phyloP scores from a whole-genome alignment of 148 eudicot species.

The Talinum fruticosum region DNA sequence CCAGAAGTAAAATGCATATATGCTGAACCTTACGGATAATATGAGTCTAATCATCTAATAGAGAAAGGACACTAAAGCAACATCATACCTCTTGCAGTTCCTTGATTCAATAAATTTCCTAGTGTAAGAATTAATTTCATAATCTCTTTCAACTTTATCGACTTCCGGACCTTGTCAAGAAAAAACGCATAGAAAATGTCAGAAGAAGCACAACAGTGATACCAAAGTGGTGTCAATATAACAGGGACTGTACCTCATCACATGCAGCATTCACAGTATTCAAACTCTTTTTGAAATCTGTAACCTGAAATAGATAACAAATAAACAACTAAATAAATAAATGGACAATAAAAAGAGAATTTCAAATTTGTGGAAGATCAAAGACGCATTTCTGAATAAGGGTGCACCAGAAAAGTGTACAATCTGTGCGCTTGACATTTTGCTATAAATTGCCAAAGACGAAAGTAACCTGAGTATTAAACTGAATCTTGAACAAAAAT shows the following conservation, averaged over 20 bases:
- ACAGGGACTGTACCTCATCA: slow-evolving; percentile 54
- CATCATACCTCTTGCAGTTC: slow-evolving; percentile 86
- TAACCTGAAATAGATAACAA: slow-evolving; percentile 41
- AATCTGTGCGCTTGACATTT: background rate
- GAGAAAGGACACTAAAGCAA: background rate
- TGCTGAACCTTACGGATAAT: background rate
- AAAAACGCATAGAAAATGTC: slow-evolving; percentile 22
- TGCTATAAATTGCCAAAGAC: slow-evolving; percentile 3
- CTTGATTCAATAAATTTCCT: slow-evolving; percentile 82
- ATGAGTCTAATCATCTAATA: too few species aligned
- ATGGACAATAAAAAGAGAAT: background rate
- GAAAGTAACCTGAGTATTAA: slow-evolving; percentile 71
- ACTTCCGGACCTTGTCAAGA: slow-evolving; percentile 60
- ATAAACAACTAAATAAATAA: background rate
- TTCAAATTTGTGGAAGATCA: background rate
- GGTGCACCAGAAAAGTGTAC: background rate
- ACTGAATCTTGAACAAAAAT: slow-evolving; percentile 93
- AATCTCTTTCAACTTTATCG: slow-evolving; percentile 74
- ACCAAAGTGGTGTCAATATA: slow-evolving; percentile 17
- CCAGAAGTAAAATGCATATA: background rate
- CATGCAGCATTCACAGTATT: slow-evolving; percentile 78
- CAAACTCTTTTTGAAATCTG: slow-evolving; percentile 75
- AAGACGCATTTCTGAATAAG: background rate
- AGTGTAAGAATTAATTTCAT: slow-evolving; percentile 74
- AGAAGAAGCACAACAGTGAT: slow-evolving; percentile 18